Evolutionary conservation across 2,329 filamentous ascomycete species (phyloP).

Genomic region (Fusarium nurragi): DNA sequence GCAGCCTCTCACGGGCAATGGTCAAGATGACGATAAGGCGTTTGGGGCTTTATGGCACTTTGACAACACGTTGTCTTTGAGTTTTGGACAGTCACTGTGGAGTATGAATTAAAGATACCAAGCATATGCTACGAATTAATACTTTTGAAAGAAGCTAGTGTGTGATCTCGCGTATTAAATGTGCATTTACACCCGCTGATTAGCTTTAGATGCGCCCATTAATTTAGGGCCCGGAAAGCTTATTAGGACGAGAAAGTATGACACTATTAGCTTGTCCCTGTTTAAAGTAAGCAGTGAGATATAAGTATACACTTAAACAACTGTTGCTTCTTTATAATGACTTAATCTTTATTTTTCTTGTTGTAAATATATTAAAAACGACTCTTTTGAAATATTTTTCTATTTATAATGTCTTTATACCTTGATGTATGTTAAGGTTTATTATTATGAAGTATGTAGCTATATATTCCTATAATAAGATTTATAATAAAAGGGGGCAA

Average conservation of each 20-base stretch:
- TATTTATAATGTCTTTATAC: no score
- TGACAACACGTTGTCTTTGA: slow-evolving; percentile 9
- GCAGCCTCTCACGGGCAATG: slow-evolving; percentile 18
- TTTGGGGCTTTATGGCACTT: slow-evolving; percentile 28
- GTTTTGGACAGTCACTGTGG: slow-evolving; percentile 7
- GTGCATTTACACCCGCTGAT: not conserved
- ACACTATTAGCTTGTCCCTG: not conserved
- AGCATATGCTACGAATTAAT: not conserved
- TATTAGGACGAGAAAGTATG: not conserved
- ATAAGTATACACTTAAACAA: not conserved
- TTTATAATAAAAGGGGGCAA: no score
- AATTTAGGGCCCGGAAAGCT: not conserved
- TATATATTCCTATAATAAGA: no score
- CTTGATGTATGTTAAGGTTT: no score
- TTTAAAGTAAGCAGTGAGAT: not conserved
- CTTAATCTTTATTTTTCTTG: not conserved
- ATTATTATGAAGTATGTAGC: no score
- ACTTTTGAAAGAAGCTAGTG: not conserved
- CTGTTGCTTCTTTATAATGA: no score
- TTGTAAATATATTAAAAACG: no score
- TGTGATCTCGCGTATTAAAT: not conserved
- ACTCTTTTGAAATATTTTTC: no score
- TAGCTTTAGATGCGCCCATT: not conserved
- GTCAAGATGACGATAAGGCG: slow-evolving; percentile 25
- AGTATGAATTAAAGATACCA: slow-evolving; percentile 29